Percentiles rank a stretch among this genome's conserved stretches.
These are phyloP conservation scores for Ramaria sp. DNA, from an alignment of 768 basidiomycete species.

Conservation along the genomic window DNA sequence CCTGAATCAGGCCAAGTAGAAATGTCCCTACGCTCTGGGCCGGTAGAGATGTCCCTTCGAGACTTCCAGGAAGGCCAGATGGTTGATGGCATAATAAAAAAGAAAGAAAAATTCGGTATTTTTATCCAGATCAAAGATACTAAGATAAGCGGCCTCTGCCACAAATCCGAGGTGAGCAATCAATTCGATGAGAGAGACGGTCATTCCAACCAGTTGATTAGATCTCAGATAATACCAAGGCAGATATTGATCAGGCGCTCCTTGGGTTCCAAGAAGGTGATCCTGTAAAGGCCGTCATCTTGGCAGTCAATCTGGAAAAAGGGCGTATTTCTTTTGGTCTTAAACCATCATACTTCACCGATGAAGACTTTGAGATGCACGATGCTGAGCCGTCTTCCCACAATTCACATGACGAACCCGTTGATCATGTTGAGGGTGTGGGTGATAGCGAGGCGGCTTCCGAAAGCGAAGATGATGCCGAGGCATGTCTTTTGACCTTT, in stretches of 20 bases:
- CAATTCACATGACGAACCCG: slow-evolving; percentile 20
- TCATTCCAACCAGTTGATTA: slow-evolving; percentile 20
- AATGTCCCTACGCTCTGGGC: slow-evolving; percentile 71
- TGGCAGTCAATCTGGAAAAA: slow-evolving; percentile 64
- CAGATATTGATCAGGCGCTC: slow-evolving; percentile 68
- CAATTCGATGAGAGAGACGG: not conserved
- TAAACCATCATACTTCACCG: slow-evolving; percentile 79
- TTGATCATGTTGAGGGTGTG: slow-evolving; percentile 18
- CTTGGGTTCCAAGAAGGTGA: slow-evolving; percentile 82
- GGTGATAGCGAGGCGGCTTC: slow-evolving; percentile 16
- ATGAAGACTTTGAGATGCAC: slow-evolving; percentile 43
- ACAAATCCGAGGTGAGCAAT: slow-evolving; percentile 70
- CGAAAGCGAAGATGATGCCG: slow-evolving; percentile 19
- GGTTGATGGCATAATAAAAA: slow-evolving; percentile 67
- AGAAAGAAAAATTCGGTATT: slow-evolving; percentile 81
- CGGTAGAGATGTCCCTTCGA: slow-evolving; percentile 30
- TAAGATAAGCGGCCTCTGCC: slow-evolving; percentile 82
- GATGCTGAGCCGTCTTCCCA: slow-evolving; percentile 15
- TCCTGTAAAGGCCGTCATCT: slow-evolving; percentile 67
- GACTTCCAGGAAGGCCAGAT: slow-evolving; percentile 75
- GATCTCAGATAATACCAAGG: slow-evolving; percentile 82
- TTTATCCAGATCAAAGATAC: slow-evolving; percentile 85
- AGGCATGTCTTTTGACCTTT: not conserved
- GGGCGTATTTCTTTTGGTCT: slow-evolving; percentile 73
- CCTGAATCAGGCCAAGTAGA: slow-evolving; percentile 70